Percentiles rank a stretch among this genome's conserved stretches.
Conservation (phyloP, 2,329 filamentous ascomycete species). For the Pseudocercospora macadamiae region DNA sequence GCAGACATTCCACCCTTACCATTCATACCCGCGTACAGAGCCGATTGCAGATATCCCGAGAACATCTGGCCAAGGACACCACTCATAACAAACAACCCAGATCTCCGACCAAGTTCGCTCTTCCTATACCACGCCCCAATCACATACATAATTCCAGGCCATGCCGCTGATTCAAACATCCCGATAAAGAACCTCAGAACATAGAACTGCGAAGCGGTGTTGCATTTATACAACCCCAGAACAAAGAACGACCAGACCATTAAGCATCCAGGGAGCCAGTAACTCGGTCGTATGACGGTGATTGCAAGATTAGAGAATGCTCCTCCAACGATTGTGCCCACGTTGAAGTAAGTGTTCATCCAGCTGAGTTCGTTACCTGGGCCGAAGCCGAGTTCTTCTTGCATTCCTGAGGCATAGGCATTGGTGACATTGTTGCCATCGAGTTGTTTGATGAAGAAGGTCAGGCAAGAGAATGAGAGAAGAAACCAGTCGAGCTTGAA, state of each 20-base stretch:
- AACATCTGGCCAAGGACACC: slow-evolving; percentile 4
- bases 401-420: slow-evolving; percentile 47
- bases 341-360: slow-evolving; percentile 15
- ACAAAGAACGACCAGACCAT: slow-evolving; percentile 4
- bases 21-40: slow-evolving; percentile 10
- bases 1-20: slow-evolving; percentile 5
- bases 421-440: slow-evolving; percentile 46
- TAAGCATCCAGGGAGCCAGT: slow-evolving; percentile 9
- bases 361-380: slow-evolving; percentile 44
- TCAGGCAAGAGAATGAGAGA: slow-evolving; percentile 8
- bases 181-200: slow-evolving; percentile 1
- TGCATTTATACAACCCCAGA: slow-evolving; percentile 6
- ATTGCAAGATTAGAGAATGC: background rate
- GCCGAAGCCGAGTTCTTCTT: slow-evolving; percentile 38
- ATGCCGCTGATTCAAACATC: background rate
- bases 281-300: slow-evolving; percentile 3
- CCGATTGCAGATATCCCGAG: slow-evolving; percentile 8
- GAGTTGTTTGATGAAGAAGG: slow-evolving; percentile 29
- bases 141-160: background rate
- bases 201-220: background rate
- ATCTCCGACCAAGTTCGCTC: slow-evolving; percentile 2
- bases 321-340: slow-evolving; percentile 11
- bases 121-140: slow-evolving; percentile 10
- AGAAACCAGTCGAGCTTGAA: slow-evolving; percentile 12
- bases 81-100: slow-evolving; percentile 3